phyloP scores from a whole-genome alignment of 163 green algal species.

The Volvox carteri region DNA sequence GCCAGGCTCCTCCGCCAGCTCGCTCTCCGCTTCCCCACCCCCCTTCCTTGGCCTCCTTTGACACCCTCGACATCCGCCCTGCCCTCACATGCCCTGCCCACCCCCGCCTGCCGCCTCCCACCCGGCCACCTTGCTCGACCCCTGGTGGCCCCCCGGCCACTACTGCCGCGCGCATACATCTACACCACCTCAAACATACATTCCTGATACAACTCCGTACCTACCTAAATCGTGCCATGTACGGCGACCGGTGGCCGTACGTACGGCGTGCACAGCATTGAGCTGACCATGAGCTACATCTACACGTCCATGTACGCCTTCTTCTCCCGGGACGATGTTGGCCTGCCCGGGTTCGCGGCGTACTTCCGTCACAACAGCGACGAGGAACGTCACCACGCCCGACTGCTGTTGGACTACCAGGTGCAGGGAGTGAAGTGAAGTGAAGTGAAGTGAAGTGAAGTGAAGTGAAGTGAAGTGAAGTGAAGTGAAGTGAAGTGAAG shows the following conservation, averaged over 20 bases:
- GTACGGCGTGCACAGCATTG: constrained; percentile 61
- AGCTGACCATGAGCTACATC: constrained; percentile 88
- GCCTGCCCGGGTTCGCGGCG: constrained; percentile 85
- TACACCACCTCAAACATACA: no score
- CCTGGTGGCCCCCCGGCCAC: no score
- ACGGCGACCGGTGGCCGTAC: neutral
- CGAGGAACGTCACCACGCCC: constrained; percentile 50
- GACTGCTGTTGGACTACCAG: constrained; percentile 61
- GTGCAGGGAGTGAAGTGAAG: neutral
- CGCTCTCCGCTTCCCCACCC: no score
- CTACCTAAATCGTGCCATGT: no score
- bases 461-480: neutral
- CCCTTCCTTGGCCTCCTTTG: no score
- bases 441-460: neutral
- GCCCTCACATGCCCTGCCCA: no score
- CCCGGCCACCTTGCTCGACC: no score
- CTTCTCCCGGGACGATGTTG: constrained; percentile 92
- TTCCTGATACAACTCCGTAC: no score
- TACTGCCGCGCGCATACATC: no score
- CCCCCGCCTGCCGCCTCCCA: no score
- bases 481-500: neutral
- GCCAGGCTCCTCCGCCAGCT: no score
- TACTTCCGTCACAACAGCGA: constrained; percentile 79
- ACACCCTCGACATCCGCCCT: no score
- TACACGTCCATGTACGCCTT: constrained; percentile 88